Evolutionary conservation across 106 monocot species (phyloP).

Genomic region (Apostasia shenzhenica): DNA sequence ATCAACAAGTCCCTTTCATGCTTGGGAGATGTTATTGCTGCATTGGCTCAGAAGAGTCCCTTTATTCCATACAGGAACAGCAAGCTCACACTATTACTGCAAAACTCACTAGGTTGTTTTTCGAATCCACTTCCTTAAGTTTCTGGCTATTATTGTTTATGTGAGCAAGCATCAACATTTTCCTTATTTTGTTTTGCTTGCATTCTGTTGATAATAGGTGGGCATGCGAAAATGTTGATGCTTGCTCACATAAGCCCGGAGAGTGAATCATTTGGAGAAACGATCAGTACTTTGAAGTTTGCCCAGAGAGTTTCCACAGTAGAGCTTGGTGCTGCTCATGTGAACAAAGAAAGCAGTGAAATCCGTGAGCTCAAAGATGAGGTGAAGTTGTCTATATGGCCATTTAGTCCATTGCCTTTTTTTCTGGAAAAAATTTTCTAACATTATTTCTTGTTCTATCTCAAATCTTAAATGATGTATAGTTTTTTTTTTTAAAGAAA

Average conservation of each 20-base stretch:
- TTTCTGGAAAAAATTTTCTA: no score
- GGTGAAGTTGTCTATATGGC: conserved; percentile 20
- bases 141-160: no score
- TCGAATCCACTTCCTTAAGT: background rate
- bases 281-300: conserved; percentile 86
- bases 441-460: no score
- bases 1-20: conserved; percentile 92
- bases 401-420: no score
- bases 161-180: no score
- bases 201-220: conserved; percentile 22
- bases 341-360: conserved; percentile 79
- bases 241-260: conserved; percentile 91
- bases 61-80: conserved; percentile 88
- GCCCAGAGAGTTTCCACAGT: conserved; percentile 81
- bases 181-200: background rate
- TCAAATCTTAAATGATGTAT: no score
- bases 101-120: conserved; percentile 71
- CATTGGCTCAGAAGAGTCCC: conserved; percentile 75
- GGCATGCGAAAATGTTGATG: conserved; percentile 91
- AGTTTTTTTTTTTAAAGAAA: no score
- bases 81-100: conserved; percentile 84
- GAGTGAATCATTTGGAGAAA: conserved; percentile 56
- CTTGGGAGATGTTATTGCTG: conserved; percentile 73
- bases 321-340: conserved; percentile 69
- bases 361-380: conserved; percentile 73